Percentiles rank a stretch among this genome's conserved stretches.
phyloP scores from a whole-genome alignment of 768 basidiomycete species.

The Albatrellus ellisii region DNA sequence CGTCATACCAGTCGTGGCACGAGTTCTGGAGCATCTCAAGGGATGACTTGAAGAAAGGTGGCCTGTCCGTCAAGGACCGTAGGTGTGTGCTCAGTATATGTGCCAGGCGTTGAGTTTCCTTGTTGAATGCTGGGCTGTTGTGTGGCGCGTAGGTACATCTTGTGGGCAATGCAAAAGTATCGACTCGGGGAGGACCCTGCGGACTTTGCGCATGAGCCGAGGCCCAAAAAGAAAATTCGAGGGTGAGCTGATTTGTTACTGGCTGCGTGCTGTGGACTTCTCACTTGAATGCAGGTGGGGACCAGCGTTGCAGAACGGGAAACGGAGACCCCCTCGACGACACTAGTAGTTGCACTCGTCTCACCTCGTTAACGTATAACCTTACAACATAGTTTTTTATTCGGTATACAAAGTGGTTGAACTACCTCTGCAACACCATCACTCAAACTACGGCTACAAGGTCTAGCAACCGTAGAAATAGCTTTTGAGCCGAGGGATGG shows the following conservation, averaged over 20 bases:
- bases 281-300: constrained; percentile 41
- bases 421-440: no score
- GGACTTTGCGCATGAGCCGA: constrained; percentile 50
- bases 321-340: constrained; percentile 49
- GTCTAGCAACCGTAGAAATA: no score
- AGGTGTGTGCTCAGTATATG: constrained; percentile 29
- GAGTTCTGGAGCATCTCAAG: constrained; percentile 55
- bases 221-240: constrained; percentile 65
- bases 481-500: no score
- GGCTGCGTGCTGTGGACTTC: not conserved
- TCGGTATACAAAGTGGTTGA: no score
- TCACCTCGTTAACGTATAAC: no score
- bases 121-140: not conserved
- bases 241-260: constrained; percentile 39
- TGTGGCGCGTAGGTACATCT: constrained; percentile 44
- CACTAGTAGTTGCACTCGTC: no score
- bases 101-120: not conserved
- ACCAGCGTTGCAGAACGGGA: constrained; percentile 61
- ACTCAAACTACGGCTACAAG: no score
- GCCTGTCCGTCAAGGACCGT: constrained; percentile 54
- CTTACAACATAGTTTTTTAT: no score
- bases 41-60: constrained; percentile 46
- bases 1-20: constrained; percentile 55
- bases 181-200: constrained; percentile 39
- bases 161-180: constrained; percentile 81